A percentile compares a stretch with the other conserved stretches of the same genome.
Conservation (phyloP, 2,329 filamentous ascomycete genomes). For the Daldinia sp. region DNA sequence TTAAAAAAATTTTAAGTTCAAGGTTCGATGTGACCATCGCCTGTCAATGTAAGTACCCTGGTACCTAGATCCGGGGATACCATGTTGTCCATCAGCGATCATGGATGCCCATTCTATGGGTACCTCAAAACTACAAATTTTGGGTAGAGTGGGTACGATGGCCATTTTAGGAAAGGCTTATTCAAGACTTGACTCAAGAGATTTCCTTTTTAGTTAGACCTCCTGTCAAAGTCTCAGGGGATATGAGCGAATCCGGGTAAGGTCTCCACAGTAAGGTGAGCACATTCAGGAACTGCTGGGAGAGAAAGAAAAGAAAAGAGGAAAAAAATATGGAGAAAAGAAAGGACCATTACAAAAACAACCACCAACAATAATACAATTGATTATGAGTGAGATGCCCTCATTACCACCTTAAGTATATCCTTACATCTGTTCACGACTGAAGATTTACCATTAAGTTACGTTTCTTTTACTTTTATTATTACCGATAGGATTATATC, state of each 20-base stretch:
- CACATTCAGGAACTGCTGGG: constrained; percentile 10
- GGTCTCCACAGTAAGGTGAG: constrained; percentile 22
- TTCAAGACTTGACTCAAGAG: constrained; percentile 33
- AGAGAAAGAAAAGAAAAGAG: not conserved
- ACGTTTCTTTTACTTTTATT: not conserved
- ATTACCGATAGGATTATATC: not conserved
- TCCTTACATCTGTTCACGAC: not conserved
- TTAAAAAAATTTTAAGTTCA: not conserved
- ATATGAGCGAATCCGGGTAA: constrained; percentile 26
- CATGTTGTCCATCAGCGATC: constrained; percentile 35
- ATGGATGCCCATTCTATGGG: constrained; percentile 23
- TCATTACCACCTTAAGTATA: not conserved
- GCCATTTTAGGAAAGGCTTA: constrained; percentile 22
- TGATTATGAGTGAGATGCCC: not conserved
- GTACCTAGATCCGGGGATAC: constrained; percentile 36
- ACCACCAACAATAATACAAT: too few species aligned
- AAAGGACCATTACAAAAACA: not conserved
- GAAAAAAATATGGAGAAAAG: not conserved
- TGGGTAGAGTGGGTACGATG: constrained; percentile 5
- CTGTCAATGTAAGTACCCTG: constrained; percentile 22
- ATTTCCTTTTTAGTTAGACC: constrained; percentile 36
- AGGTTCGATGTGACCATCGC: constrained; percentile 10
- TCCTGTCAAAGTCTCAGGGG: constrained; percentile 31
- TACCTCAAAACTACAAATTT: constrained; percentile 25
- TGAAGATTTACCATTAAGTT: not conserved